Evolutionary conservation across 2,329 filamentous ascomycete species (phyloP), one percentile per base, ranked within the genome.

Genomic region (Fusarium sp.): DNA sequence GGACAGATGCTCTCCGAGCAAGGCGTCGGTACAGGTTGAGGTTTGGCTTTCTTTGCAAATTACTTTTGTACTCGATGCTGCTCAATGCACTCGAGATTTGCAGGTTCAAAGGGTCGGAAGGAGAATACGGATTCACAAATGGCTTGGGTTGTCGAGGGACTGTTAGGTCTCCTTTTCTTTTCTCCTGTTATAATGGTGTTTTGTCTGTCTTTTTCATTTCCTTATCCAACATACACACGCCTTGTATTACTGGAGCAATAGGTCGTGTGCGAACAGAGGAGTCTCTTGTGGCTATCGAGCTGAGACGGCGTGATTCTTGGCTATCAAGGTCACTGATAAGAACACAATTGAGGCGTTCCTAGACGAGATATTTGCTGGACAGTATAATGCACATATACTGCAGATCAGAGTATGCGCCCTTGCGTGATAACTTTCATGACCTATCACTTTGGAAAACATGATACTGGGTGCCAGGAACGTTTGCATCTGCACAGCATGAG

Each of bases 211-310:
- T 38, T 15, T 63, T 43, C 34, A 46, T 45, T 45, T 63, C 41
- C 12, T 43, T 47, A 18, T 57, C 58, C 45, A 56, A 20, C 58
- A 40, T 65, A 73, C 47, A 45, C 52, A 40, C n/a, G 38, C 64
- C 43, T 20, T 34, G 24, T 47, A 48, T 25, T 40, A 41, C 40
- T 51, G 41, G 29, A 41, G 34, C 47, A 58, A 58, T 49, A 22
- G 43, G 44, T 47, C 52, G 44, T 27, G 34, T 46, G 46, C 38
- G 29, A 63, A 45, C 24, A 47, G 47, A 52, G 57, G 49, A 41
- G 52, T 32, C 22, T 12, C n/a, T 30, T 27, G 16, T n/a, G 24
- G 10, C 20, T 22, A 57, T 24, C 18, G 44, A 57, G 25, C 22
- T 15, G 13, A 16, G 15, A 44, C 38, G 49, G 29, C 25, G 20